Base-by-base conservation (phyloP, 306 rosid genomes). In the Adenanthera pavonina region DNA sequence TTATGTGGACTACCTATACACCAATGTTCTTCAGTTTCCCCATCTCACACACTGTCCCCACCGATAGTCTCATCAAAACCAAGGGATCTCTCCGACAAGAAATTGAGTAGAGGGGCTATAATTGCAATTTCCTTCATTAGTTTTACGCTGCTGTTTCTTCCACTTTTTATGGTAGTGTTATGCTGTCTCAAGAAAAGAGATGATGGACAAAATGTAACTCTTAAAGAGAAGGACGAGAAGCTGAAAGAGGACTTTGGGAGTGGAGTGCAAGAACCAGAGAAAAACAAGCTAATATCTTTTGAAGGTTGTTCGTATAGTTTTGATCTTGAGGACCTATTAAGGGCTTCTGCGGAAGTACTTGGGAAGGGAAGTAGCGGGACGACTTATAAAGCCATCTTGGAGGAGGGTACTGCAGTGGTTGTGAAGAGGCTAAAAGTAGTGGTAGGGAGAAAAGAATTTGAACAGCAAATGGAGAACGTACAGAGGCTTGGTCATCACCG, bases 341-440 rank as follows among this genome's bases (percentile, higher is more conserved):
- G 95, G 83, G 97, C 97, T 59, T 92, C 97, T 1, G 97, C 97
- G 48, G 92, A 91, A 79, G 95, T 92, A 20, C 91, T 92, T 51
- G 97, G 97, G 65, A 92, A 92, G 88, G 97, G 97, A 56, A 87
- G 90, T 76, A 89, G 88, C 76, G 97, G 95, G 75, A 89, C 95
- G 34, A 89, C 97, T n/a, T 92, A 92, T 61, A 92, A 89, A 73
- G 97, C 97, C 40, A 84, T 89, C 80, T 82, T 92, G 85, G 97
- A 92, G 81, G 97, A 92, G 7, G 92, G 95, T 49, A 91, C 86
- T 8, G 77, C 83, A 7, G 93, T 92, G 82, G 93, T 88, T 64
- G 95, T 92, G 79, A 92, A 92, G 87, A 88, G 97, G 83, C 44
- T 92, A 71, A 92, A 80, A 75, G 87, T 89, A 80, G 86, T 81